Conservation (phyloP, 83 land plant genomes). For the Picea engelmannii region DNA sequence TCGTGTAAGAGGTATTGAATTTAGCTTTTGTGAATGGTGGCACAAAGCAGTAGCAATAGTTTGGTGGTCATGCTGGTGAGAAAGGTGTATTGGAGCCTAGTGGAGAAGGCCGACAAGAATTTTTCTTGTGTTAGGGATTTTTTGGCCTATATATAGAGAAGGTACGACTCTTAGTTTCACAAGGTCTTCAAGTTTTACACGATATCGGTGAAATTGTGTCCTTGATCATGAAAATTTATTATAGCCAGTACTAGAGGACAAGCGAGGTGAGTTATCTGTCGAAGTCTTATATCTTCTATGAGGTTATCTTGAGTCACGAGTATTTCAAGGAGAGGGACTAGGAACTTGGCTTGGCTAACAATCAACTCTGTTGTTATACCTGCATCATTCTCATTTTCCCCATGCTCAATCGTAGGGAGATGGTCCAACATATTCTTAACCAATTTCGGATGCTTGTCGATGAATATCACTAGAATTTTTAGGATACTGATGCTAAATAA, state of each 20-base stretch:
- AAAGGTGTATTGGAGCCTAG: conserved; percentile 64
- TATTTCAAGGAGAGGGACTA: no score
- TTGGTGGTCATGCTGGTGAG: no score
- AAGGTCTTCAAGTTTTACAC: conserved; percentile 95
- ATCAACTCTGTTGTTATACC: conserved; percentile 80
- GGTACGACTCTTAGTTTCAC: conserved; percentile 73
- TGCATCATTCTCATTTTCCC: conserved; percentile 43
- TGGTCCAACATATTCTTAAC: conserved; percentile 57
- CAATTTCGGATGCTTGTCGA: conserved; percentile 27
- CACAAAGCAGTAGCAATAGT: no score
- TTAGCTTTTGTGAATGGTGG: no score
- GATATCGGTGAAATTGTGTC: conserved; percentile 95
- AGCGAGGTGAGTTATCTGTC: conserved; percentile 70
- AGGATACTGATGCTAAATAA: conserved; percentile 23
- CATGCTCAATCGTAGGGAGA: no score
- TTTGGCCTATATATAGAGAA: conserved; percentile 42
- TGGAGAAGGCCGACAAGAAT: conserved; percentile 70
- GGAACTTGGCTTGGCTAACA: conserved; percentile 14
- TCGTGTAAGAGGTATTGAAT: no score
- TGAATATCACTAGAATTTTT: conserved; percentile 63
- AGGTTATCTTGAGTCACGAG: no score
- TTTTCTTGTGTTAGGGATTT: conserved; percentile 64
- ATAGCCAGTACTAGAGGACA: conserved; percentile 84
- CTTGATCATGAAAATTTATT: conserved; percentile 87
- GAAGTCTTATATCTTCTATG: conserved; percentile 58